These are phyloP conservation scores for Tulasnella sp. DNA, from an alignment of 768 basidiomycete genomes.

Conservation along the genomic window DNA sequence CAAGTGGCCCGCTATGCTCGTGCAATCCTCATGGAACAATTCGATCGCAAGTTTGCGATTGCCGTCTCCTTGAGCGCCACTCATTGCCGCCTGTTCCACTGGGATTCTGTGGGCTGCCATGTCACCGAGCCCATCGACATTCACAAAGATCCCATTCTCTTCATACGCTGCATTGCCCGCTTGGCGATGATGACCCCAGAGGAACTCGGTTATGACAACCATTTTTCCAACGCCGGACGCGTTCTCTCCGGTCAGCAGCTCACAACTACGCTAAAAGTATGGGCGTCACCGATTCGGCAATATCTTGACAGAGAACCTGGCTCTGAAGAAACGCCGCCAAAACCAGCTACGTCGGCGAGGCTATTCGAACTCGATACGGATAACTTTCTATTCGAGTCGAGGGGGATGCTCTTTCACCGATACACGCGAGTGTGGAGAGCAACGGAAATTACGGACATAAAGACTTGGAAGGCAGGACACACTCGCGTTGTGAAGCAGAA, in stretches of 20 bases:
- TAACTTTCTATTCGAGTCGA: background rate
- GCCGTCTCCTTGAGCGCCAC: background rate
- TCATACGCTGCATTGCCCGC: background rate
- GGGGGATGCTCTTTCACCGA: background rate
- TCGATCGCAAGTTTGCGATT: conserved; percentile 15
- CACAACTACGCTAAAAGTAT: background rate
- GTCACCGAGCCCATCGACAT: background rate
- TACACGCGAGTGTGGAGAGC: background rate
- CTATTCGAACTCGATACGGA: background rate
- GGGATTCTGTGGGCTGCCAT: background rate
- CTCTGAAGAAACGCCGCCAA: background rate
- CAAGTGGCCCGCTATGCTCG: conserved; percentile 10
- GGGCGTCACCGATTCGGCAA: background rate
- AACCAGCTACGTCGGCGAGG: background rate
- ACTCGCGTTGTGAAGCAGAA: background rate
- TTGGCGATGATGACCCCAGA: background rate
- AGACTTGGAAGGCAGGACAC: background rate
- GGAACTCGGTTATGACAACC: background rate
- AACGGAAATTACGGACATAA: background rate
- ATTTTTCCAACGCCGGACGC: conserved; percentile 9
- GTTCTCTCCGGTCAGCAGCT: background rate
- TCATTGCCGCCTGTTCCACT: background rate
- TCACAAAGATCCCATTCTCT: background rate
- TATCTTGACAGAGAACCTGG: background rate
- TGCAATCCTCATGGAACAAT: background rate